Conservation (phyloP, 2,329 filamentous ascomycete genomes). For the Monascus ruber region DNA sequence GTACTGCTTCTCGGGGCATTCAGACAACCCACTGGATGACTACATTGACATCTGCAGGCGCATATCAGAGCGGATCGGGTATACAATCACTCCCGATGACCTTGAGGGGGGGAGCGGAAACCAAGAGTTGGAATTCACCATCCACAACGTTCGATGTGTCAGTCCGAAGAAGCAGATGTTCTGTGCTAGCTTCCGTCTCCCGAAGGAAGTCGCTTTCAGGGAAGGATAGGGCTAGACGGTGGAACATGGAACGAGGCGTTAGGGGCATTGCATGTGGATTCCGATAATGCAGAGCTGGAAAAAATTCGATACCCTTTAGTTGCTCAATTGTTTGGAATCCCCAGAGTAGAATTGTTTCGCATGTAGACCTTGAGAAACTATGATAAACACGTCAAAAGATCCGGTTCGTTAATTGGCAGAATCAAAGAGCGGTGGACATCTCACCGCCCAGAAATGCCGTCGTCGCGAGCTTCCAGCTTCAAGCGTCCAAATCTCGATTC, state of each 20-base stretch:
- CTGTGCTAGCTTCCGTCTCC: slow-evolving; percentile 83
- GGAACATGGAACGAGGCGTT: slow-evolving; percentile 6
- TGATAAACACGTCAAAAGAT: no score
- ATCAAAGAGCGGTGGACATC: no score
- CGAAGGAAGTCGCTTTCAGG: slow-evolving; percentile 66
- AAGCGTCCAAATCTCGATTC: neutral
- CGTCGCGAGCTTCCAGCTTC: neutral
- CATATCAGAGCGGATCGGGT: slow-evolving; percentile 51
- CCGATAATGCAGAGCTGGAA: no score
- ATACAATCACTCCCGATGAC: slow-evolving; percentile 45
- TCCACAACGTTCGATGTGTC: slow-evolving; percentile 67
- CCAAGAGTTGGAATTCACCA: slow-evolving; percentile 45
- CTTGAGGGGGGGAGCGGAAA: slow-evolving; percentile 41
- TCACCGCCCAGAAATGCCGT: neutral
- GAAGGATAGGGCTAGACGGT: slow-evolving; percentile 8
- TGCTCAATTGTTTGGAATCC: no score
- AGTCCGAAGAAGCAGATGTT: slow-evolving; percentile 94
- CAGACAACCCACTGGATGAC: slow-evolving; percentile 56
- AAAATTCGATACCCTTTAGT: no score
- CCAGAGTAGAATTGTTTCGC: no score
- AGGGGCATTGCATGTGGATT: slow-evolving; percentile 1
- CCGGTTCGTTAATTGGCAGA: no score
- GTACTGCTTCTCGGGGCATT: slow-evolving; percentile 87
- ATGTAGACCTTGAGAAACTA: no score
- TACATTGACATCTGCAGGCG: slow-evolving; percentile 52